Evolutionary conservation across 805 yeast genomes (phyloP), one percentile per base, ranked within the genome.

Genomic region (Myxozyma geophila): DNA sequence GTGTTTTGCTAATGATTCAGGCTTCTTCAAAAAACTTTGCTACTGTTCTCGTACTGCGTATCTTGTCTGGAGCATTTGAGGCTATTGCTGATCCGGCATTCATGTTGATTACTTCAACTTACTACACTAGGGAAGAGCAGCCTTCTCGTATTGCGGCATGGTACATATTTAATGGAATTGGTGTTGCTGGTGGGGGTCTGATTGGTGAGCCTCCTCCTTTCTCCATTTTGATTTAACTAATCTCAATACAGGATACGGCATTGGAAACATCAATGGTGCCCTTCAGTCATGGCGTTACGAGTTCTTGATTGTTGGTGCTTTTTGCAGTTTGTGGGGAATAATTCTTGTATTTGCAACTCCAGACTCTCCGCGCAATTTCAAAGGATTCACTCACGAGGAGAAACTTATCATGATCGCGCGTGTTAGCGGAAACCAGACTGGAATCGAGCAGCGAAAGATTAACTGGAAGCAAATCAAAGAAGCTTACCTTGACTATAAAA

Each of bases 91-190:
- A 85, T 0, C 84, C 84, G 2, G 85, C 86, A 0, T 77, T 84
- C 54, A 80, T 83, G 54, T 76, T 84, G 19, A 80, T 85, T 49
- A 82, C 85, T 46, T 85, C 87, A 36, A 85, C 85, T 87, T 85
- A 83, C 72, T 85, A 83, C 75, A 80, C 82, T 4, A 67, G 52
- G 23, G 44, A 37, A 8, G 70, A 68, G 55, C 82, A 83, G 47
- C 85, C 87, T 9, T 63, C 82, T 4, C 85, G 83, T 70, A 83
- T 80, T 68, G 73, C 80, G 13, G 36, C 68, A 19, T 68, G 71
- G 70, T 67, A 62, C 78, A 54, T 69, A 3, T 66, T 63, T 40
- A 69, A 70, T 62, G 80, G 77, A 12, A 35, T 76, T 19, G 78
- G 39, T 15, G n/a, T 35, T 28, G 43, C 52, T 12, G 37, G n/a